Evolutionary conservation across 2,329 filamentous ascomycete species (phyloP).

Genomic region (Talaromyces sp.): DNA sequence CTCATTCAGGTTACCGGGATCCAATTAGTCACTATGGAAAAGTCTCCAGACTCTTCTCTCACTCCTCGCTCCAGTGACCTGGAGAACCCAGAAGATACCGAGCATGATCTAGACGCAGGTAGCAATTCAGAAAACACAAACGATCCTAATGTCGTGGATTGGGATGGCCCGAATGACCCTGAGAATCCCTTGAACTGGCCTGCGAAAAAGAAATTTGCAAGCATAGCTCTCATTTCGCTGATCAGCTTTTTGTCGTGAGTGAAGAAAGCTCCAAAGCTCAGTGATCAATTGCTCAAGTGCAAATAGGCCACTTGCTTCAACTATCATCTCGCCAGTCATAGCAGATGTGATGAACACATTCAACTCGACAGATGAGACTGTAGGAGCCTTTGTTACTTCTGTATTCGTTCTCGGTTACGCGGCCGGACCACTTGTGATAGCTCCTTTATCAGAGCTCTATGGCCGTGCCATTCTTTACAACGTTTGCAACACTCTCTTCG

Average conservation of each 20-base stretch:
- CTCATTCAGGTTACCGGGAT: background rate
- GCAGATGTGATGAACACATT: background rate
- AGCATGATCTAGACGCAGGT: background rate
- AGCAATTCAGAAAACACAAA: too few relatives aligned
- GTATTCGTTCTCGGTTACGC: conserved; percentile 58
- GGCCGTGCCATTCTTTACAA: conserved; percentile 56
- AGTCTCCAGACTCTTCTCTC: background rate
- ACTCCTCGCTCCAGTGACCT: background rate
- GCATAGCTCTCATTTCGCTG: background rate
- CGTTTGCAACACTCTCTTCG: conserved; percentile 53
- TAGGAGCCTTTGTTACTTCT: conserved; percentile 52
- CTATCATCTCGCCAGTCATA: background rate
- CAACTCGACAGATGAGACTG: conserved; percentile 18
- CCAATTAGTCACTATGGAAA: background rate
- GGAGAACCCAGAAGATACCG: background rate
- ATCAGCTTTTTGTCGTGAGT: background rate
- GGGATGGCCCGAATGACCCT: background rate
- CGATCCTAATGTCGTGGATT: background rate
- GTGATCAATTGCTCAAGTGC: background rate
- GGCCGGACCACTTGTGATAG: conserved; percentile 54
- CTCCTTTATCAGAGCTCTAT: conserved; percentile 59
- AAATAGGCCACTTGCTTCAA: background rate
- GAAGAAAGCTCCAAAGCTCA: background rate
- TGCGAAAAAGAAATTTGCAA: background rate
- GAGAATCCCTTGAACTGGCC: background rate